These are phyloP conservation scores for Glycyrrhiza uralensis DNA, from an alignment of 306 rosid genomes.

Conservation along the genomic window DNA sequence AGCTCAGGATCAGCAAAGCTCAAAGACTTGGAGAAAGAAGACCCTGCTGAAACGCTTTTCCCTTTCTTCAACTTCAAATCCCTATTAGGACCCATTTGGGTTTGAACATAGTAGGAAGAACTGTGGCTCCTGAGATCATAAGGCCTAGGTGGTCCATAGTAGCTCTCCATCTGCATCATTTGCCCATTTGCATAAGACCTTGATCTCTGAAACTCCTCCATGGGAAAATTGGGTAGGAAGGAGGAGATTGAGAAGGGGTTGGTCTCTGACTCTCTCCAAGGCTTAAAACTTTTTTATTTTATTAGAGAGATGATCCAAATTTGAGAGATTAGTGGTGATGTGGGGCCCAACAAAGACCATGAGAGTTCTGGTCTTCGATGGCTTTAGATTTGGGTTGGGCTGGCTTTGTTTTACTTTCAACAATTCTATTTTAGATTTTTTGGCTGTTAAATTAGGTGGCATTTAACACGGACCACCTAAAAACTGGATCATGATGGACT, in stretches of 20 bases:
- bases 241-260: background rate
- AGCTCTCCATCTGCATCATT: constrained; percentile 60
- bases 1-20: constrained; percentile 67
- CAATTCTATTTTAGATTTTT: background rate
- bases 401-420: constrained; percentile 22
- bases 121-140: constrained; percentile 59
- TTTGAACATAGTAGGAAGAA: constrained; percentile 48
- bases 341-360: constrained; percentile 44
- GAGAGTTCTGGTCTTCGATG: constrained; percentile 8
- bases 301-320: background rate
- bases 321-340: background rate
- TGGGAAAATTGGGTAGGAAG: constrained; percentile 24
- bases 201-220: constrained; percentile 70
- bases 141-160: constrained; percentile 54
- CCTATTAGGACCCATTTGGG: constrained; percentile 43
- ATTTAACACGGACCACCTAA: no score
- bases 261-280: background rate
- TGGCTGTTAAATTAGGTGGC: background rate
- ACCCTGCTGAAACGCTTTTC: constrained; percentile 48
- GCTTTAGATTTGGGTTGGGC: constrained; percentile 14
- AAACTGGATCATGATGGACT: no score
- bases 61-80: constrained; percentile 64
- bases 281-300: background rate
- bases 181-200: constrained; percentile 49
- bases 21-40: constrained; percentile 57